These are phyloP conservation scores for Aciculosporium take DNA, from an alignment of 2,329 filamentous ascomycete genomes.

Conservation along the genomic window DNA sequence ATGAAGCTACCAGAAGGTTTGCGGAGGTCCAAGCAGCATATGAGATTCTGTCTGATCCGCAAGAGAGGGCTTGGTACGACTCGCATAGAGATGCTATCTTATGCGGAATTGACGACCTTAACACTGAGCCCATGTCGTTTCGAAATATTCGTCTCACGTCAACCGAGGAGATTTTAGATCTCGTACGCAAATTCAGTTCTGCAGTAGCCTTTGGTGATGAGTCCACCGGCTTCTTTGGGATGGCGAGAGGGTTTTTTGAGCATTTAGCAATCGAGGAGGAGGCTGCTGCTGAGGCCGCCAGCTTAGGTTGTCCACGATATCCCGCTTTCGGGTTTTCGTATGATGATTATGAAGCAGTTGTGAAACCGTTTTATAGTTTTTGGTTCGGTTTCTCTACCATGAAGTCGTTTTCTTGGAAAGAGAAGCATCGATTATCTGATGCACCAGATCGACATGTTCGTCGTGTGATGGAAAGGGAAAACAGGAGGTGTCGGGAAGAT, in stretches of 20 bases:
- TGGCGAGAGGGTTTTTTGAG: constrained; percentile 62
- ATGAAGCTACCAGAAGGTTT: constrained; percentile 71
- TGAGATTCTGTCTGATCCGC: constrained; percentile 87
- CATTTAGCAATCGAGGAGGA: constrained; percentile 69
- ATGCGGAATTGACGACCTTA: constrained; percentile 41
- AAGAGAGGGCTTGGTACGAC: constrained; percentile 96
- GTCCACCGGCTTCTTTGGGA: constrained; percentile 72
- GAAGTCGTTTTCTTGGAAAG: constrained; percentile 83
- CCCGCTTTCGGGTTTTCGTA: constrained; percentile 69
- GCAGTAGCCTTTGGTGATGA: constrained; percentile 69
- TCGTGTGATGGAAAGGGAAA: constrained; percentile 89
- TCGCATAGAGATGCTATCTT: constrained; percentile 80
- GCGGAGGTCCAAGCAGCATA: constrained; percentile 89
- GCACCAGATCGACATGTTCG: constrained; percentile 75
- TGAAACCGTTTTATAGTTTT: constrained; percentile 63
- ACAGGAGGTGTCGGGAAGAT: constrained; percentile 69
- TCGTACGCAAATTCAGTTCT: constrained; percentile 70
- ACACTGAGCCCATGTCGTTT: constrained; percentile 42
- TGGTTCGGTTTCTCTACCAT: constrained; percentile 75
- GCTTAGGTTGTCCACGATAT: constrained; percentile 48
- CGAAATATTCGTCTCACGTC: constrained; percentile 64
- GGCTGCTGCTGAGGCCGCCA: constrained; percentile 56
- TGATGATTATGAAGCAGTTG: constrained; percentile 61
- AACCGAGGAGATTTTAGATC: constrained; percentile 59
- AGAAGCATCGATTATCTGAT: constrained; percentile 69